Percentiles rank a stretch among this genome's conserved stretches.
These are phyloP conservation scores for Tubosaeta sp. DNA, from an alignment of 768 basidiomycete species.

Conservation along the genomic window DNA sequence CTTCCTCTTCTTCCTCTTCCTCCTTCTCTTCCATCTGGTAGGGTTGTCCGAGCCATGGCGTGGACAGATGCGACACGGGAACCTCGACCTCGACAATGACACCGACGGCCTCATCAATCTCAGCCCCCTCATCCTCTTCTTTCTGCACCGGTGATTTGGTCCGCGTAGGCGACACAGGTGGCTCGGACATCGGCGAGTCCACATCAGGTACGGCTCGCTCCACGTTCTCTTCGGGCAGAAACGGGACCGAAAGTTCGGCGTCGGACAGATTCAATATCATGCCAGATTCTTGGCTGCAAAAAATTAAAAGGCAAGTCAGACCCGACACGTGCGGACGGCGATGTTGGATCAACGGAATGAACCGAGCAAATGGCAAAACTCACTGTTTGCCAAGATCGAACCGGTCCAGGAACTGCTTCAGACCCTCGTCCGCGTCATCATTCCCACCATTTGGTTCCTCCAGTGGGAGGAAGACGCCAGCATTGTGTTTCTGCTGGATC, in stretches of 20 bases:
- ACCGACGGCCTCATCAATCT: constrained; percentile 15
- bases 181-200: constrained; percentile 33
- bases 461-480: constrained; percentile 37
- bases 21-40: constrained; percentile 14
- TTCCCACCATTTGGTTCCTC: constrained; percentile 27
- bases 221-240: constrained; percentile 10
- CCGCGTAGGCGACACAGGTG: constrained; percentile 26
- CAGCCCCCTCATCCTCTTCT: constrained; percentile 25
- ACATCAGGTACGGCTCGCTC: constrained; percentile 14
- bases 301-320: constrained; percentile 3
- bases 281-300: constrained; percentile 38
- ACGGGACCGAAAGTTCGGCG: constrained; percentile 26
- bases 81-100: constrained; percentile 9
- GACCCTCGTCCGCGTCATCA: constrained; percentile 34
- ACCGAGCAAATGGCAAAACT: constrained; percentile 17
- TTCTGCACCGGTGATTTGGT: constrained; percentile 19
- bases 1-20: constrained; percentile 12
- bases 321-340: constrained; percentile 1
- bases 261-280: constrained; percentile 37
- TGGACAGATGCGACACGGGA: constrained; percentile 11
- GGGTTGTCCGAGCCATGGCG: constrained; percentile 13
- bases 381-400: constrained; percentile 54
- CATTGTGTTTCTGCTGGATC: constrained; percentile 49
- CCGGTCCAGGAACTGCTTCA: constrained; percentile 51
- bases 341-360: neutral